Conservation (phyloP, 1,139 yeast species). For the Taphrina confusa region DNA sequence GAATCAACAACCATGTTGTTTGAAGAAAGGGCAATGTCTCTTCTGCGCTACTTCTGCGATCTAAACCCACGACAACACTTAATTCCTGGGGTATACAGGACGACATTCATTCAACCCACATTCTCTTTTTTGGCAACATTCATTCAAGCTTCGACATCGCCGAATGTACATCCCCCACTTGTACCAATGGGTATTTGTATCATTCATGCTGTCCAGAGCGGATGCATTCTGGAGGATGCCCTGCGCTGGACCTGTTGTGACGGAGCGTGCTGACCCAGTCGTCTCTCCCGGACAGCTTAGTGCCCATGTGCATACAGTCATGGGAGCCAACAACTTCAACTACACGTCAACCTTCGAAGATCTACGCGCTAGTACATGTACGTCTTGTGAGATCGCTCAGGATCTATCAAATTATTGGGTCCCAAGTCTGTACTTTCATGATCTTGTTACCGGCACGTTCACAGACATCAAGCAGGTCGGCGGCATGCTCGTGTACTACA, state of each 20-base stretch:
- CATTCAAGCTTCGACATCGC: too few species aligned
- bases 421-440: slow-evolving; percentile 33
- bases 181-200: too few species aligned
- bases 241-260: slow-evolving; percentile 27
- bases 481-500: slow-evolving; percentile 36
- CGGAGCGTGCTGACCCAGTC: slow-evolving; percentile 32
- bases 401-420: slow-evolving; percentile 36
- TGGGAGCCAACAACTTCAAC: slow-evolving; percentile 30
- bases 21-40: too few species aligned
- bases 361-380: slow-evolving; percentile 26
- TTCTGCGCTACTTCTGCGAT: too few species aligned
- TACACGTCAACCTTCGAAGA: slow-evolving; percentile 22
- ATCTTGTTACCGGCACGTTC: slow-evolving; percentile 24
- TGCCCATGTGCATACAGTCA: slow-evolving; percentile 32
- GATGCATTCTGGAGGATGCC: slow-evolving; percentile 32
- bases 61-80: too few species aligned
- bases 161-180: too few species aligned
- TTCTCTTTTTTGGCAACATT: not conserved
- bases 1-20: too few species aligned
- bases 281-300: slow-evolving; percentile 29
- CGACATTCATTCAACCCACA: not conserved
- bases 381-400: slow-evolving; percentile 32
- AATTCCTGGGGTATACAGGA: too few species aligned
- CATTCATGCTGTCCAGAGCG: too few species aligned
- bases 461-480: slow-evolving; percentile 21